A percentile compares a stretch with the other conserved stretches of the same genome.
Conservation (phyloP, 805 yeast species). For the Metschnikowia arizonensis region DNA sequence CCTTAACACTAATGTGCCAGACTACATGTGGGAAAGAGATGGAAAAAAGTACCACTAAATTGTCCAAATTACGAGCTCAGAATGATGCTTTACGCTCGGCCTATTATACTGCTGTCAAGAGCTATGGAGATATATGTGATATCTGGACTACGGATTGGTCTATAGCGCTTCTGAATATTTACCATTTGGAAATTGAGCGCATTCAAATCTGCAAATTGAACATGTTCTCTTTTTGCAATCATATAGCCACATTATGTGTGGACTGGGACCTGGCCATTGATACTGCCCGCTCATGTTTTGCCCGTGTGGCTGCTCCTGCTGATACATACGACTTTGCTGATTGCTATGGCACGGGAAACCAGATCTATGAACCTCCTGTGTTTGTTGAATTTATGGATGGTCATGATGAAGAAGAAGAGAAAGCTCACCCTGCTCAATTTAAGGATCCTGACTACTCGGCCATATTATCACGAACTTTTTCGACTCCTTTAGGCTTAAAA, state of each 20-base stretch:
- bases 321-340: conserved; percentile 56
- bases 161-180: conserved; percentile 55
- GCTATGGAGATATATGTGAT: conserved; percentile 53
- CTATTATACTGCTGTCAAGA: conserved; percentile 52
- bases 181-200: conserved; percentile 67
- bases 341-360: conserved; percentile 60
- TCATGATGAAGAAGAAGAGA: conserved; percentile 23
- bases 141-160: conserved; percentile 74
- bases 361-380: conserved; percentile 53
- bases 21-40: conserved; percentile 72
- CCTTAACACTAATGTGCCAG: conserved; percentile 57
- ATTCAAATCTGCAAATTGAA: conserved; percentile 65
- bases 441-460: conserved; percentile 31
- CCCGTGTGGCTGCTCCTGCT: conserved; percentile 56
- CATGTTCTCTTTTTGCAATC: conserved; percentile 75
- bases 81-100: conserved; percentile 45
- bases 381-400: conserved; percentile 57
- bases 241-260: conserved; percentile 71
- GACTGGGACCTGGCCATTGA: conserved; percentile 77
- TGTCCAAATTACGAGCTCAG: conserved; percentile 44
- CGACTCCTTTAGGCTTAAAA: conserved; percentile 14
- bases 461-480: conserved; percentile 19
- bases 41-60: conserved; percentile 54
- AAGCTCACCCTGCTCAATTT: conserved; percentile 26
- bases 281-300: conserved; percentile 59